Conservation (phyloP, 2,329 filamentous ascomycete genomes). For the Raffaelea albimanens region DNA sequence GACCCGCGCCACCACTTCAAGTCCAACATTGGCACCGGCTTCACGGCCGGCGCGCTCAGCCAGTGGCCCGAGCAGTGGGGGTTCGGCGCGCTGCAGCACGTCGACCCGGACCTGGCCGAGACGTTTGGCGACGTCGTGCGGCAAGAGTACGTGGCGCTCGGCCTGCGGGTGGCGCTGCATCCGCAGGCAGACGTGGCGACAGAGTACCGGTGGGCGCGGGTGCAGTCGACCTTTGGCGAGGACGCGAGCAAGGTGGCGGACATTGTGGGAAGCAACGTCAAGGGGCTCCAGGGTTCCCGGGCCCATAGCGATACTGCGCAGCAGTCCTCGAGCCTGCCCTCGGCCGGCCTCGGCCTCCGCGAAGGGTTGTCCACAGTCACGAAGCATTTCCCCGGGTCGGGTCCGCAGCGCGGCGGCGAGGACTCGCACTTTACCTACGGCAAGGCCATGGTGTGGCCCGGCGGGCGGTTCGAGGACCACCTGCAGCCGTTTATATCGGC, state of each 20-base stretch:
- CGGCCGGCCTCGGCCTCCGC: slow-evolving; percentile 22
- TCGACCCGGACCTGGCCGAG: slow-evolving; percentile 31
- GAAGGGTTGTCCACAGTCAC: slow-evolving; percentile 33
- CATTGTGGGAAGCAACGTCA: slow-evolving; percentile 32
- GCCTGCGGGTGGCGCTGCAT: slow-evolving; percentile 36
- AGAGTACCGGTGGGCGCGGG: slow-evolving; percentile 40
- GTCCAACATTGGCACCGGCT: slow-evolving; percentile 29
- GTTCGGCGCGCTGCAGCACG: slow-evolving; percentile 33
- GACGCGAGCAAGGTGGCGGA: slow-evolving; percentile 30
- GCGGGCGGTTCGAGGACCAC: slow-evolving; percentile 39
- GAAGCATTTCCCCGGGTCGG: slow-evolving; percentile 45
- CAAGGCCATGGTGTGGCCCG: slow-evolving; percentile 41
- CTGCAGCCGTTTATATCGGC: slow-evolving; percentile 40
- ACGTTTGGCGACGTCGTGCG: slow-evolving; percentile 38
- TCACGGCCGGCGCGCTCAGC: slow-evolving; percentile 32
- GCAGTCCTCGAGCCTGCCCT: slow-evolving; percentile 31
- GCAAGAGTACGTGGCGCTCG: slow-evolving; percentile 32
- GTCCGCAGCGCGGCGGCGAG: slow-evolving; percentile 37
- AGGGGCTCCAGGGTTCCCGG: slow-evolving; percentile 35
- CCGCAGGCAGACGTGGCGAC: slow-evolving; percentile 42
- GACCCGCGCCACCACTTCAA: slow-evolving; percentile 24
- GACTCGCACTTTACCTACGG: slow-evolving; percentile 44
- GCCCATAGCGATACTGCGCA: no score
- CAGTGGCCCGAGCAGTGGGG: slow-evolving; percentile 43
- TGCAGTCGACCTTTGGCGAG: slow-evolving; percentile 36